phyloP scores from a whole-genome alignment of 2,329 filamentous ascomycete genomes.

The Exophiala calicioides region DNA sequence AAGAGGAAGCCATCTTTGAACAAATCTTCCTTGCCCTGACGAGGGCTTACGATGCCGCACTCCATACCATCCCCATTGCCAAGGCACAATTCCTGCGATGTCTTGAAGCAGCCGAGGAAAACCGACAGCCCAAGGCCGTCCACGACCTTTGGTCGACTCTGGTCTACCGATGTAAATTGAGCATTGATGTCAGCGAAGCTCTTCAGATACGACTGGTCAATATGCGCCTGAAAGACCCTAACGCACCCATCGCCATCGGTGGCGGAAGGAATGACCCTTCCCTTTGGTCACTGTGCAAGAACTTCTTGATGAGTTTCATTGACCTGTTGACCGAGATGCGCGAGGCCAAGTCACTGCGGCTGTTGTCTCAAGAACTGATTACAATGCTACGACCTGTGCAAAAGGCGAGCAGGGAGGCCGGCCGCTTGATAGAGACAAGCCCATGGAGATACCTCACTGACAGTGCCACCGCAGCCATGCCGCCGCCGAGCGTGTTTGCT shows the following conservation, averaged over 20 bases:
- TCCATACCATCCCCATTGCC: constrained; percentile 69
- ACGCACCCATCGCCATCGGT: constrained; percentile 55
- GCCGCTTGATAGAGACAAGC: constrained; percentile 67
- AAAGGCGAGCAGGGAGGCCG: constrained; percentile 77
- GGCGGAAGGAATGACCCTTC: constrained; percentile 53
- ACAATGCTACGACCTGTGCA: constrained; percentile 77
- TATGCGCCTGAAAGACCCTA: constrained; percentile 83
- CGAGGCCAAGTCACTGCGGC: constrained; percentile 48
- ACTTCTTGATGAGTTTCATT: constrained; percentile 51
- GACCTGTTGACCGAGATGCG: constrained; percentile 50
- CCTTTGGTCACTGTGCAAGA: constrained; percentile 70
- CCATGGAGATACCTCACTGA: constrained; percentile 61
- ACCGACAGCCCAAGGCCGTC: constrained; percentile 60
- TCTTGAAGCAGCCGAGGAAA: constrained; percentile 63
- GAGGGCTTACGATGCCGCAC: constrained; percentile 70
- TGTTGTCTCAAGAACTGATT: constrained; percentile 66
- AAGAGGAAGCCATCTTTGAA: constrained; percentile 81
- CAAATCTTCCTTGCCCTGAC: constrained; percentile 76
- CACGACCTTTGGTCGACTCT: constrained; percentile 69
- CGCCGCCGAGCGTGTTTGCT: constrained; percentile 26
- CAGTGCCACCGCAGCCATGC: constrained; percentile 36
- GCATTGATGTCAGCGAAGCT: constrained; percentile 71
- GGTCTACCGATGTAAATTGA: constrained; percentile 68
- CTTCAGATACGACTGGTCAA: constrained; percentile 71
- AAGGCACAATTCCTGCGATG: constrained; percentile 66